A percentile compares a stretch with the other conserved stretches of the same genome.
Evolutionary conservation across 768 basidiomycete species (phyloP).

Genomic region (Strobilomyces echinocephalus): DNA sequence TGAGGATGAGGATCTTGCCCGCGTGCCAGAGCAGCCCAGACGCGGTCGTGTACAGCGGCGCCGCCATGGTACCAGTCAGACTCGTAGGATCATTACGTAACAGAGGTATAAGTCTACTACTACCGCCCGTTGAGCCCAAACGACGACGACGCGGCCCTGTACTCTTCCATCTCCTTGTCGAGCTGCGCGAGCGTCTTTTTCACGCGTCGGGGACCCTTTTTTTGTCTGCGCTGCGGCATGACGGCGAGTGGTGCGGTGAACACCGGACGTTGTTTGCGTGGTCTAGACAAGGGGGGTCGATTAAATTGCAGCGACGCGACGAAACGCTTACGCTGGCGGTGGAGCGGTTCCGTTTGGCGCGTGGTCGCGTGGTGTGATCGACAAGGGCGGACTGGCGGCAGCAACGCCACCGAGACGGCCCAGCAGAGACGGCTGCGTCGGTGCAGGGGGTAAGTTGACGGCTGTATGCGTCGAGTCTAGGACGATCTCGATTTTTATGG

Average conservation of each 20-base stretch:
- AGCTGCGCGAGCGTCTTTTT: constrained; percentile 65
- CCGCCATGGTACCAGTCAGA: constrained; percentile 51
- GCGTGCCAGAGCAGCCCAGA: constrained; percentile 86
- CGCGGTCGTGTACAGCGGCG: constrained; percentile 92
- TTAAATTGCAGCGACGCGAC: neutral
- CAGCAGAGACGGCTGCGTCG: constrained; percentile 35
- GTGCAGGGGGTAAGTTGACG: constrained; percentile 21
- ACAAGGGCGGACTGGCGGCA: neutral
- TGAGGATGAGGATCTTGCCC: constrained; percentile 90
- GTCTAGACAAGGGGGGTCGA: constrained; percentile 8
- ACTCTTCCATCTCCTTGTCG: constrained; percentile 80
- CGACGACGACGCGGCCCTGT: constrained; percentile 42
- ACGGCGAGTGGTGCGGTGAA: constrained; percentile 22
- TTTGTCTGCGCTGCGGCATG: constrained; percentile 41
- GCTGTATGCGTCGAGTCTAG: constrained; percentile 37
- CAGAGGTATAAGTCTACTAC: neutral
- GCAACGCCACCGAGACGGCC: constrained; percentile 30
- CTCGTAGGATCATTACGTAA: constrained; percentile 14
- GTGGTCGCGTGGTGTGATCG: constrained; percentile 10
- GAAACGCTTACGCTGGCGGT: constrained; percentile 9
- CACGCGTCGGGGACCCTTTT: constrained; percentile 71
- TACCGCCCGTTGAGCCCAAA: constrained; percentile 7
- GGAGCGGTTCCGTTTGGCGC: constrained; percentile 14
- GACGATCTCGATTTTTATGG: constrained; percentile 62
- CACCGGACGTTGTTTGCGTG: constrained; percentile 18